Evolutionary conservation across 192 early-diverging fungal species (phyloP).

Genomic region (Backusella liffmaniae): DNA sequence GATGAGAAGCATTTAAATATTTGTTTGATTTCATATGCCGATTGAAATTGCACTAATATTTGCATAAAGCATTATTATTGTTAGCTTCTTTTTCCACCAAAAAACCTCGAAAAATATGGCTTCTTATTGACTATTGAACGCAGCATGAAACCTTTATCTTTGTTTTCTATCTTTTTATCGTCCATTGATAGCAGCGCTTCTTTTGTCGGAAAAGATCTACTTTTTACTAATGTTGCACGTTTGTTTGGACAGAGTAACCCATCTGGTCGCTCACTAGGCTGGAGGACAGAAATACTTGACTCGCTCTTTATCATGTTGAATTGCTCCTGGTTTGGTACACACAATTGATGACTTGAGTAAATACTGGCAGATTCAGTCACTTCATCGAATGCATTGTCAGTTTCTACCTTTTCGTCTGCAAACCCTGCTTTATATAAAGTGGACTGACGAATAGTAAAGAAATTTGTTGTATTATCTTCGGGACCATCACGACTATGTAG

Average conservation of each 20-base stretch:
- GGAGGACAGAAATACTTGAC: conserved; percentile 24
- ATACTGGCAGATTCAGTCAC: neutral
- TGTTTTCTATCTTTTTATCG: neutral
- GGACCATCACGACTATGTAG: neutral
- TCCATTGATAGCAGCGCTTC: neutral
- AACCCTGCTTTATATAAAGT: neutral
- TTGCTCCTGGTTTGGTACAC: neutral
- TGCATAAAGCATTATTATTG: neutral
- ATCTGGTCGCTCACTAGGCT: conserved; percentile 3
- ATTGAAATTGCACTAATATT: neutral
- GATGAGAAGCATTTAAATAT: neutral
- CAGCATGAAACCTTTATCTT: conserved; percentile 25
- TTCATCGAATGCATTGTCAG: neutral
- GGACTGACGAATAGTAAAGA: neutral
- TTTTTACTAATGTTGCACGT: neutral
- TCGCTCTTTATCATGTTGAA: conserved; percentile 17
- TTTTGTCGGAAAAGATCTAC: conserved; percentile 14
- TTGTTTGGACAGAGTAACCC: neutral
- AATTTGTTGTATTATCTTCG: neutral
- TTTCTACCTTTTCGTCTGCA: neutral
- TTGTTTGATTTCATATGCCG: neutral
- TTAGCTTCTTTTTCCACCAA: conserved; percentile 16
- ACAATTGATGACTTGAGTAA: neutral
- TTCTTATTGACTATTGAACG: conserved; percentile 30
- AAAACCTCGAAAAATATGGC: conserved; percentile 25